phyloP scores from a whole-genome alignment of 495 filamentous ascomycete genomes.

The Hyaloscypha variabilis region DNA sequence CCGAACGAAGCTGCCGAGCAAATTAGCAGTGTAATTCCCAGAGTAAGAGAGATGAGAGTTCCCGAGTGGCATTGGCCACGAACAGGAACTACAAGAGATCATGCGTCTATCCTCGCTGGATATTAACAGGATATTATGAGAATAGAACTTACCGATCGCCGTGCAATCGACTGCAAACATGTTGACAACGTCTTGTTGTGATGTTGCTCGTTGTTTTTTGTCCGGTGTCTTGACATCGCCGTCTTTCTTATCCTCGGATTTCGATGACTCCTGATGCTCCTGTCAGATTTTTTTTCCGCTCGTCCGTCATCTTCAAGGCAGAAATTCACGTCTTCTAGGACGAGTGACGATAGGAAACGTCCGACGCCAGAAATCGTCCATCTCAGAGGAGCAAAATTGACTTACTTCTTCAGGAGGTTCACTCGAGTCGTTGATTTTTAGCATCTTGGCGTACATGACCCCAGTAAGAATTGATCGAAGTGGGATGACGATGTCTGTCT shows the following conservation, averaged over 20 bases:
- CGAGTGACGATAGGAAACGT: too few species aligned
- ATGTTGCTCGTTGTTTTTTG: not conserved
- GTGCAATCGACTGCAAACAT: constrained; percentile 5
- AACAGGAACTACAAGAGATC: too few species aligned
- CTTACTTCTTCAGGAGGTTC: constrained; percentile 4
- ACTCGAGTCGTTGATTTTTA: not conserved
- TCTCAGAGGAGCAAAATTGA: too few species aligned
- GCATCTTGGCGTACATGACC: not conserved
- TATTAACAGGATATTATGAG: too few species aligned
- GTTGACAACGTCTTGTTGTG: constrained; percentile 2
- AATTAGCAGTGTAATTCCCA: too few species aligned
- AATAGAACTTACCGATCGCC: too few species aligned
- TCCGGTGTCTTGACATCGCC: not conserved
- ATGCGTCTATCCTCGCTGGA: too few species aligned
- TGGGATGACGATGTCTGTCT: constrained; percentile 2
- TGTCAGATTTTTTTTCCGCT: not conserved
- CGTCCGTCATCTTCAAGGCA: not conserved
- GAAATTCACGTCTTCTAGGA: not conserved
- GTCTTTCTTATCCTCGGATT: not conserved
- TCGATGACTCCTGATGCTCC: not conserved
- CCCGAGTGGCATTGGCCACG: too few species aligned
- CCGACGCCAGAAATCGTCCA: too few species aligned
- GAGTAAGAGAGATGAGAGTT: too few species aligned
- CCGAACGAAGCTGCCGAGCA: not conserved
- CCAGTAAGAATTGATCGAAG: constrained; percentile 1